Percentiles rank a stretch among this genome's conserved stretches.
Conservation (phyloP, 2,329 filamentous ascomycete genomes). For the Ceratocystis albifundus region DNA sequence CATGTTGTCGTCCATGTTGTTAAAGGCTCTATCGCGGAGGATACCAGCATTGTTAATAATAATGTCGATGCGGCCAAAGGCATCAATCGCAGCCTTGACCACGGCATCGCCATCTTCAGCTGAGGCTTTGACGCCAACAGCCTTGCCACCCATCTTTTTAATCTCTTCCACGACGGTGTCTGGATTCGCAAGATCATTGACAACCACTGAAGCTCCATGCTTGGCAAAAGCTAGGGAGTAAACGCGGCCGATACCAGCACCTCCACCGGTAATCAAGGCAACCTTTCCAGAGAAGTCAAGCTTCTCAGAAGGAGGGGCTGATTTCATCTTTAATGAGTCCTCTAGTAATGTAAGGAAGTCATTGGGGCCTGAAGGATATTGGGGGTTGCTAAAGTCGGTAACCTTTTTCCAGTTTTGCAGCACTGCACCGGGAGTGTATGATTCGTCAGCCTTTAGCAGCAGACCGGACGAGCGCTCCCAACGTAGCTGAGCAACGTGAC, state of each 20-base stretch:
- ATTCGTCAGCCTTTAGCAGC: constrained; percentile 77
- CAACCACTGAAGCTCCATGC: constrained; percentile 71
- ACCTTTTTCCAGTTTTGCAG: constrained; percentile 83
- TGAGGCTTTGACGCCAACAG: constrained; percentile 83
- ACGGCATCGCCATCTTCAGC: constrained; percentile 86
- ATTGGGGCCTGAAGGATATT: constrained; percentile 72
- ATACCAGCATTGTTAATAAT: constrained; percentile 98
- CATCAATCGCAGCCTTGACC: constrained; percentile 85
- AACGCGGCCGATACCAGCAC: constrained; percentile 79
- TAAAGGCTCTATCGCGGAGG: constrained; percentile 92
- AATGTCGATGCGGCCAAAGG: constrained; percentile 87
- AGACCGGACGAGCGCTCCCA: constrained; percentile 91
- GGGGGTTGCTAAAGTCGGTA: constrained; percentile 70
- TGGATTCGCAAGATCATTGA: constrained; percentile 92
- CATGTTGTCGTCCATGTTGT: constrained; percentile 89
- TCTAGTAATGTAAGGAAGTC: constrained; percentile 83
- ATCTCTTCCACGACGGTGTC: constrained; percentile 88
- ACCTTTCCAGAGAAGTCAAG: constrained; percentile 77
- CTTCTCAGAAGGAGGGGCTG: constrained; percentile 60
- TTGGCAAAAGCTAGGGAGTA: constrained; percentile 84
- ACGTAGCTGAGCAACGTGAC: constrained; percentile 81
- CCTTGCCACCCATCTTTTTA: constrained; percentile 75
- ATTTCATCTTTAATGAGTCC: constrained; percentile 64
- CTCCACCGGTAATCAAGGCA: constrained; percentile 75
- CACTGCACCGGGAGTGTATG: constrained; percentile 77